phyloP scores from a whole-genome alignment of 1,284 basidiomycete species.

The Porodaedalea pini region DNA sequence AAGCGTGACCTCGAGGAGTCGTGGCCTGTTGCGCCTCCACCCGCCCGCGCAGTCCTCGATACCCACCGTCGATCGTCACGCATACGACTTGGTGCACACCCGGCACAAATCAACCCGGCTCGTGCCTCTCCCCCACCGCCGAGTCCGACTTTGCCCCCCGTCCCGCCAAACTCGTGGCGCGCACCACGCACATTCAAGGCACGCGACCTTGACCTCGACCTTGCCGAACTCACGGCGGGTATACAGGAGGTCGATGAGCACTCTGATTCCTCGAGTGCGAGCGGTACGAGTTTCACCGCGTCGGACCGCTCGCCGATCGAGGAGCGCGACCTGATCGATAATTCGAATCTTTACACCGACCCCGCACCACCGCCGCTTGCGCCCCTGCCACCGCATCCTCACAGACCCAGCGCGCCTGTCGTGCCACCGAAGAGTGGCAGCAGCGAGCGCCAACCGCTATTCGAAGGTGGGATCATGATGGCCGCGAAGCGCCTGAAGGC shows the following conservation, averaged over 20 bases:
- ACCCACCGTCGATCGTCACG: constrained; percentile 31
- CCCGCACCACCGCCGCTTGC: constrained; percentile 2
- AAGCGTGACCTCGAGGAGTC: constrained; percentile 24
- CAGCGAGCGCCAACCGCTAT: constrained; percentile 23
- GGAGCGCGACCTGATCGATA: neutral
- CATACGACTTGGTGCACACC: constrained; percentile 26
- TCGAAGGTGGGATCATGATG: constrained; percentile 64
- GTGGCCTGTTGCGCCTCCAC: constrained; percentile 36
- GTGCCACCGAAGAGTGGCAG: constrained; percentile 7
- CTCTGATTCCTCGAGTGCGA: constrained; percentile 15
- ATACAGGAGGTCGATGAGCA: constrained; percentile 2
- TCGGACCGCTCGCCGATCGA: constrained; percentile 12
- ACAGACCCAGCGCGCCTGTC: constrained; percentile 11
- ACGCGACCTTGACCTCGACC: neutral
- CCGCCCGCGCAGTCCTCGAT: constrained; percentile 31
- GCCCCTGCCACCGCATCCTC: constrained; percentile 10
- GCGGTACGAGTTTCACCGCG: constrained; percentile 12
- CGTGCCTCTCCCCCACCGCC: constrained; percentile 39
- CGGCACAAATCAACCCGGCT: constrained; percentile 24
- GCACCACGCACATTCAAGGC: constrained; percentile 30
- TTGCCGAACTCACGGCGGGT: neutral
- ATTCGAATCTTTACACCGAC: constrained; percentile 12
- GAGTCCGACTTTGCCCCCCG: constrained; percentile 30
- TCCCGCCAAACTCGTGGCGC: constrained; percentile 26
- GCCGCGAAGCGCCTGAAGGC: constrained; percentile 47